Evolutionary conservation across 2,329 filamentous ascomycete genomes (phyloP), one percentile per base, ranked within the genome.

Genomic region (Epichloe uncinata): DNA sequence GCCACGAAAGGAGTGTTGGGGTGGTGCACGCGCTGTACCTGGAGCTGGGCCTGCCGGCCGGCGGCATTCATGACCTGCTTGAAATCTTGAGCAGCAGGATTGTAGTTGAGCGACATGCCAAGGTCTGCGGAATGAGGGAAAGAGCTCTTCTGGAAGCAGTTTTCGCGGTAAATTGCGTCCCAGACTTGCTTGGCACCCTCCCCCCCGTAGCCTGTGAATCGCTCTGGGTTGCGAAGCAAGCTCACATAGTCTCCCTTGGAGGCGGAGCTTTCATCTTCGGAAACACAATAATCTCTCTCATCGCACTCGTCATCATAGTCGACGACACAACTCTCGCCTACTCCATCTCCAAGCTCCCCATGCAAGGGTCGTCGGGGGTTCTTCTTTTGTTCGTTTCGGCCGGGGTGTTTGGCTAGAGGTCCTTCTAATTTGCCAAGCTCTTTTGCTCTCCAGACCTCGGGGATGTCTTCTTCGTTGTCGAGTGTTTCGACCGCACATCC

Each of bases 301-400:
- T 97, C 91, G 67, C 89, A 95, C 67, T 96, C 91, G 61, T 96
- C 91, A 61, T 97, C 91, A 63, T 95, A 95, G 69, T 98, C 93
- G 16, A 97, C 84, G 43, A 98, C 89, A 64, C 93, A 98, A 66
- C 87, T 95, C 71, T 98, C 93, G 48, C 87, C 89, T 0, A 96
- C 91, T 50, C 84, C 73, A 47, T 90, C 87, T 44, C 93, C 93
- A 8, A 98, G 69, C 59, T 82, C 77, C 15, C 91, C 91, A 58
- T 88, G 81, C 6, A 97, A 71, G 18, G 93, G 93, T 50, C 79
- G 77, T 58, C 85, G 69, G 3, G 81, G 82, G 45, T 83, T 73
- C 63, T 89, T 82, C 59, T 75, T 74, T 61, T 90, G 87, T 52
- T 83, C 75, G 56, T 78, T 79, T 64, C 79, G 85, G 4, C 82